phyloP scores from a whole-genome alignment of 495 filamentous ascomycete genomes.

The Penicillium robsamsonii region DNA sequence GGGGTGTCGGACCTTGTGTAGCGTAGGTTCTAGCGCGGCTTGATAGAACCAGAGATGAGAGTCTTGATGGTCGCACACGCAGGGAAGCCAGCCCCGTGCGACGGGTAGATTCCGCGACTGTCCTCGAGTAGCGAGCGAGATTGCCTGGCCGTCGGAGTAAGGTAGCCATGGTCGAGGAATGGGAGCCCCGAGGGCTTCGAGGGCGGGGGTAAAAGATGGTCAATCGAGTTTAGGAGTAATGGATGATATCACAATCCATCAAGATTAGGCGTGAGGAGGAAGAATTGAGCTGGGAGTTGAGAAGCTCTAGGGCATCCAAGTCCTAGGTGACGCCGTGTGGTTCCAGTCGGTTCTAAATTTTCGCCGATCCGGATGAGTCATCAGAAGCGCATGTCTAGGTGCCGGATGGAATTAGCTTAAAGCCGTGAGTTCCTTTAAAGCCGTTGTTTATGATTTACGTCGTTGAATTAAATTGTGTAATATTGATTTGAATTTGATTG shows the following conservation, averaged over 20 bases:
- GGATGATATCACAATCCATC: constrained; percentile 32
- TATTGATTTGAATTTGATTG: background rate
- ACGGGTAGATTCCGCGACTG: constrained; percentile 45
- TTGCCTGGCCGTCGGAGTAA: constrained; percentile 64
- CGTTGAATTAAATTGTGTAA: background rate
- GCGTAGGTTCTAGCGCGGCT: constrained; percentile 56
- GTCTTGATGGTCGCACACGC: constrained; percentile 35
- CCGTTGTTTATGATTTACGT: constrained; percentile 1
- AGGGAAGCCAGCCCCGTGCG: constrained; percentile 41
- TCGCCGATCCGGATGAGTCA: constrained; percentile 23
- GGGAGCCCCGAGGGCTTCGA: constrained; percentile 38
- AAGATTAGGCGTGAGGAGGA: constrained; percentile 9
- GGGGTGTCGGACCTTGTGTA: constrained; percentile 49
- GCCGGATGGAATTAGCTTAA: constrained; percentile 12
- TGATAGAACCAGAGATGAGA: constrained; percentile 46
- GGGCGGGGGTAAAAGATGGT: constrained; percentile 24
- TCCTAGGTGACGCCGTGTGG: constrained; percentile 18
- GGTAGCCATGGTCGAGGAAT: constrained; percentile 58
- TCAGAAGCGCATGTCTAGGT: constrained; percentile 3
- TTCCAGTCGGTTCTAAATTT: constrained; percentile 28
- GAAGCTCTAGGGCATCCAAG: constrained; percentile 25
- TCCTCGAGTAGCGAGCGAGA: constrained; percentile 60
- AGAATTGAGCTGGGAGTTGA: constrained; percentile 20
- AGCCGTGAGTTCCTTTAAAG: background rate
- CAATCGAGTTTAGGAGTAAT: constrained; percentile 27